Base-by-base conservation (phyloP, 2,329 filamentous ascomycete species). In the Penicillium sp. region DNA sequence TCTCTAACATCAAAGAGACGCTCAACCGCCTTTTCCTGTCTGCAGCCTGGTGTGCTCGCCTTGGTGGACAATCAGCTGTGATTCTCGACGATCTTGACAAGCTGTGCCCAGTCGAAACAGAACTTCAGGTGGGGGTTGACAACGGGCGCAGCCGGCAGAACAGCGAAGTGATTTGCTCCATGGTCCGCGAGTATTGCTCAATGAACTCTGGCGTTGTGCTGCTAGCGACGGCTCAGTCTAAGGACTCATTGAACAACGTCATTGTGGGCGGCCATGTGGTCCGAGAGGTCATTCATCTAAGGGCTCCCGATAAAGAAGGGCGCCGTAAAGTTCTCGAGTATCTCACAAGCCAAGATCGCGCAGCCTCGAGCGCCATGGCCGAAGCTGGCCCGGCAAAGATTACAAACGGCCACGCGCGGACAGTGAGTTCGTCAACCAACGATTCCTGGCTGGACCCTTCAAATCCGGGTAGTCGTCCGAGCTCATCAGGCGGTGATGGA, bases 31-130 rank as follows among this genome's bases (percentile, higher is more conserved):
- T 96, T 2, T 98, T 99, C 74, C 92, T 95, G 83, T 86, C 88
- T 21, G 95, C 95, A 3, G 90, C 91, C 47, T 99, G 95, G 95
- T 93, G 92, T 44, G 92, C 94, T 41, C 86, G 94, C 63, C 84
- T 95, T 0, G 93, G 93, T 23, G 95, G 95, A 5, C 89, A 88
- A 65, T 87, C 93, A 0, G 75, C 98, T 3, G 91, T 99, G 21
- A 87, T 99, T 53, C 82, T 99, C 1, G 95, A 99, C 72, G 95
- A 99, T 71, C 80, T 99, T 7, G 95, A 99, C 77, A 92, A 92
- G 71, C 83, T 99, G 1, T 98, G 94, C 73, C 94, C 95, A 0
- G 90, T 89, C 0, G 96, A 99, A 78, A 97, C 93, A 0, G 95
- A 99, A 75, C 84, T 99, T 13, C 92, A 97, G 76, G 91, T 96